Conservation (phyloP, 768 basidiomycete genomes). For the Ramaria sp. region DNA sequence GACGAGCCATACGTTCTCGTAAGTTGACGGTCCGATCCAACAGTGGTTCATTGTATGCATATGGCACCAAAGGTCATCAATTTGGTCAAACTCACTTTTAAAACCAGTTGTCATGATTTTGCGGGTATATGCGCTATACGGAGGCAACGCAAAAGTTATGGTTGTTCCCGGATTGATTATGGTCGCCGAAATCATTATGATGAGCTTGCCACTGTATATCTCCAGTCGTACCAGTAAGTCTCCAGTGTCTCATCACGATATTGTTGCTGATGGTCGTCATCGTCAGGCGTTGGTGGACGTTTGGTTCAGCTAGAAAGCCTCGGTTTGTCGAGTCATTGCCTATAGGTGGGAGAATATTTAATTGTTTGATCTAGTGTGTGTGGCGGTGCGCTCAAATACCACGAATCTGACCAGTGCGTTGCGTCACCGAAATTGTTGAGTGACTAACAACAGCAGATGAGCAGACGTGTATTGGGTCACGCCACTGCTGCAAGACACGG, state of each 20-base stretch:
- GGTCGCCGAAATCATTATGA: not conserved
- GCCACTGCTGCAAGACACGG: not conserved
- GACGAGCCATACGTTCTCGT: not conserved
- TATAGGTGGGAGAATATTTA: not conserved
- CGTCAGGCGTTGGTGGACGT: not conserved
- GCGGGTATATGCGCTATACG: conserved; percentile 1
- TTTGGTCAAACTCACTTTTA: too few relatives aligned
- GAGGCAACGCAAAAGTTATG: not conserved
- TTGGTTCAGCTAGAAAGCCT: not conserved
- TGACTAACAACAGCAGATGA: too few relatives aligned
- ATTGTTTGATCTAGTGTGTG: not conserved
- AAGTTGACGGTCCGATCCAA: not conserved
- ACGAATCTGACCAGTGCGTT: not conserved
- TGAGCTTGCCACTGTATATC: not conserved
- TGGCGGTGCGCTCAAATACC: not conserved
- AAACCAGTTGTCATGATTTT: not conserved
- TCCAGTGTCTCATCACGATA: not conserved
- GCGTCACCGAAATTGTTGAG: not conserved
- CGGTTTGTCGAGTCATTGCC: not conserved
- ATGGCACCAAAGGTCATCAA: not conserved
- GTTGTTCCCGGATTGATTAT: not conserved
- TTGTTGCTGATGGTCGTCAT: not conserved
- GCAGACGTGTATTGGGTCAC: not conserved
- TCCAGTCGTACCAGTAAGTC: not conserved
- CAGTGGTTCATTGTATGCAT: not conserved